Base-by-base conservation (phyloP, 306 rosid species). In the Dryas drummondii region DNA sequence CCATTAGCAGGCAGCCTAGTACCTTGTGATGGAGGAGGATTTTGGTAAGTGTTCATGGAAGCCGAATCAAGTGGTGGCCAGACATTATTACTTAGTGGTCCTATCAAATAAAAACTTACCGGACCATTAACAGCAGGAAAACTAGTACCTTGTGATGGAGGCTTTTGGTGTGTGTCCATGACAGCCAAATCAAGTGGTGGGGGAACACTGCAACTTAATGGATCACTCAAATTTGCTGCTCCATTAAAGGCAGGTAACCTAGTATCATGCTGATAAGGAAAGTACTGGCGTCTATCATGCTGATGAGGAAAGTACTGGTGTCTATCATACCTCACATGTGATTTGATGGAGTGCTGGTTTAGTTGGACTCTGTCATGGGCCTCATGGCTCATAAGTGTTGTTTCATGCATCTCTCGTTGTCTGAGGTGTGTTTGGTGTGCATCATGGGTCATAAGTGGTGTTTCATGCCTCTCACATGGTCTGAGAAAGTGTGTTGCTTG, bases 161-260 rank as follows among this genome's bases (percentile, higher is more conserved):
- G 63, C 45, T 47, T 72, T 54, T n/a, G 79, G 49, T 55, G 51
- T 45, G 58, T 27, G 62, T 5, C 65, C 65, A 50, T 54, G 51
- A 53, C 50, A 62, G 42, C 76, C 15, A 63, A 50, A 75, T 68
- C 48, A 66, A 70, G 74, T 6, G 59, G 53, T 32, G 52, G 72
- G 73, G 11, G 49, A 57, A 41, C 11, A 13, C 70, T 58, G 13
- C 14, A n/a, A 55, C 59, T 70, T 62, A 68, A 19, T 3, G 57
- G 82, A 19, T 59, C 59, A 48, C 75, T 53, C 45, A 55, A 73
- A 51, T 64, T 53, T 65, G 68, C 69, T 56, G 49, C 70, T 70
- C 75, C 56, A 66, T 46, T 8, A 46, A 46, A 5, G 9, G 1
- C 49, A 46, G 49, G 49, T 46, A 46, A 46, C 49, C 6, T 10